phyloP scores from a whole-genome alignment of 164 flowering plant genomes.

The Magnolia changhungtana region DNA sequence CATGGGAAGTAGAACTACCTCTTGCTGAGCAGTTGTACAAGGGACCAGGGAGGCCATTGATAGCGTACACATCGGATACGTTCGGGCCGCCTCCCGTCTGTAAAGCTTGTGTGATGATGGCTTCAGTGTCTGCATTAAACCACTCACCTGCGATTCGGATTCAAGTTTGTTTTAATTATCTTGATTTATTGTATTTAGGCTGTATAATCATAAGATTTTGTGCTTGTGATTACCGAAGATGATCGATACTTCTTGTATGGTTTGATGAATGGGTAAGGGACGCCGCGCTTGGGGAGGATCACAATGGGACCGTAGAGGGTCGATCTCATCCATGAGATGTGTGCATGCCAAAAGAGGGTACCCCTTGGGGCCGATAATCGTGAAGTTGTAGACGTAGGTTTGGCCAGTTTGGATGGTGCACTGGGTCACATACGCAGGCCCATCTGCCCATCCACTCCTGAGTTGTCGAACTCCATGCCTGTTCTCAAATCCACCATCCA shows the following conservation, averaged over 20 bases:
- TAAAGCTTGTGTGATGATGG: slow-evolving; percentile 51
- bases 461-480: slow-evolving; percentile 74
- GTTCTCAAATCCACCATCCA: background rate
- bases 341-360: slow-evolving; percentile 63
- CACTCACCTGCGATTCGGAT: slow-evolving; percentile 49
- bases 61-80: slow-evolving; percentile 72
- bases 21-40: slow-evolving; percentile 62
- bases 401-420: slow-evolving; percentile 69
- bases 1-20: slow-evolving; percentile 29
- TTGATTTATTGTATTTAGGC: background rate
- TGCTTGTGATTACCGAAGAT: slow-evolving; percentile 38
- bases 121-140: slow-evolving; percentile 63
- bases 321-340: slow-evolving; percentile 59
- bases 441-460: slow-evolving; percentile 61
- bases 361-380: slow-evolving; percentile 59
- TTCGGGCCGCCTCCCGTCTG: slow-evolving; percentile 63
- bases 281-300: slow-evolving; percentile 48
- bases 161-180: background rate
- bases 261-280: slow-evolving; percentile 45
- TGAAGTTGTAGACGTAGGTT: slow-evolving; percentile 55
- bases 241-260: slow-evolving; percentile 58
- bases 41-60: slow-evolving; percentile 76
- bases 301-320: slow-evolving; percentile 64
- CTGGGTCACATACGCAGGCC: slow-evolving; percentile 62
- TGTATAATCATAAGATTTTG: background rate